These are phyloP conservation scores for Sarocladiaceae sp. DNA, from an alignment of 2,329 filamentous ascomycete genomes.

Conservation along the genomic window DNA sequence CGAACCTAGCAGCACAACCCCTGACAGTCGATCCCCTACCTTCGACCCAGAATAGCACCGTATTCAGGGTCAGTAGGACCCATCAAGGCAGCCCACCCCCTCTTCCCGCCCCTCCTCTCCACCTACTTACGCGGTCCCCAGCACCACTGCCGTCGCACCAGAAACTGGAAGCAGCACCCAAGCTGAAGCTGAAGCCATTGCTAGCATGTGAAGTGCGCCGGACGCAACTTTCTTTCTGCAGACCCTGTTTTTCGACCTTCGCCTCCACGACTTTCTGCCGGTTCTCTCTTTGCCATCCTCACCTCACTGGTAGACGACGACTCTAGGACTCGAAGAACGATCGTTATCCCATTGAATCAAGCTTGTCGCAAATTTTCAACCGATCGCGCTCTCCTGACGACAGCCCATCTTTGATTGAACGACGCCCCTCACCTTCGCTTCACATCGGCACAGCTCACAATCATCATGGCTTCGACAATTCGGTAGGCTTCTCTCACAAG, in stretches of 20 bases:
- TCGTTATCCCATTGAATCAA: too few relatives aligned
- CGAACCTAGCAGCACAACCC: neutral
- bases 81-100: too few relatives aligned
- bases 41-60: too few relatives aligned
- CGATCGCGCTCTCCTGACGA: too few relatives aligned
- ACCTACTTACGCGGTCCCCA: neutral
- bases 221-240: neutral
- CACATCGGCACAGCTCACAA: neutral
- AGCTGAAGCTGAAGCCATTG: slow-evolving; percentile 4
- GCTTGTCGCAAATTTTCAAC: too few relatives aligned
- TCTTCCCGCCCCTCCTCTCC: neutral
- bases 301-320: too few relatives aligned
- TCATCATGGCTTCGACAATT: slow-evolving; percentile 12
- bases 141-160: neutral
- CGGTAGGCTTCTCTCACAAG: slow-evolving; percentile 14
- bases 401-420: too few relatives aligned
- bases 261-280: neutral
- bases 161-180: neutral
- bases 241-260: neutral
- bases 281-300: neutral
- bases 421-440: neutral
- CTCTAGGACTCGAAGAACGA: too few relatives aligned
- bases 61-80: too few relatives aligned
- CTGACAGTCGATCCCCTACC: too few relatives aligned
- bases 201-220: neutral